phyloP scores from a whole-genome alignment of 1,284 basidiomycete genomes.

The Rhodofomes roseus region DNA sequence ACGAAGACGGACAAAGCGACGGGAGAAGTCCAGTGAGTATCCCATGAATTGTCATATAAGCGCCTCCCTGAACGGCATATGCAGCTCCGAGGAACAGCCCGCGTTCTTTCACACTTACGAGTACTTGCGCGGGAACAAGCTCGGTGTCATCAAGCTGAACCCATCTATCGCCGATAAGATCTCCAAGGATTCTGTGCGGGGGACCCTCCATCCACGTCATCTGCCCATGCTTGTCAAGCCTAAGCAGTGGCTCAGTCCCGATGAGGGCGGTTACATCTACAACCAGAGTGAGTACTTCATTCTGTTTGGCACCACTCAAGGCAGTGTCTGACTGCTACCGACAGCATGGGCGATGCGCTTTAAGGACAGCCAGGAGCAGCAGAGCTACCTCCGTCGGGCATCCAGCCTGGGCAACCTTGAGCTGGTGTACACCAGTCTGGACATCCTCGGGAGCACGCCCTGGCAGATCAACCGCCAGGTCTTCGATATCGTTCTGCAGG shows the following conservation, averaged over 20 bases:
- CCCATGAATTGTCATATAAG: neutral
- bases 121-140: constrained; percentile 87
- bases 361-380: constrained; percentile 90
- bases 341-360: constrained; percentile 83
- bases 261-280: constrained; percentile 84
- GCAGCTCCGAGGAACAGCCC: constrained; percentile 78
- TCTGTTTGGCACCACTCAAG: neutral
- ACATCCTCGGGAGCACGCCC: constrained; percentile 87
- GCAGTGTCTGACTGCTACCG: neutral
- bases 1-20: constrained; percentile 53
- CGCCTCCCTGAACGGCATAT: constrained; percentile 3
- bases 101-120: constrained; percentile 94
- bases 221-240: constrained; percentile 95
- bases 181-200: constrained; percentile 73
- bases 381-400: constrained; percentile 76
- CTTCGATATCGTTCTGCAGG: constrained; percentile 68
- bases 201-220: constrained; percentile 88
- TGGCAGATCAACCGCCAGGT: constrained; percentile 86
- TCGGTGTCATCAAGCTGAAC: constrained; percentile 90
- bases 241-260: constrained; percentile 79
- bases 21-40: constrained; percentile 56
- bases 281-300: constrained; percentile 54
- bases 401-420: constrained; percentile 78
- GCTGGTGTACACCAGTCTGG: constrained; percentile 84
- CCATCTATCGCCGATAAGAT: constrained; percentile 77